Evolutionary conservation across 2,329 filamentous ascomycete genomes (phyloP).

Genomic region (Blumeriella jaapii): DNA sequence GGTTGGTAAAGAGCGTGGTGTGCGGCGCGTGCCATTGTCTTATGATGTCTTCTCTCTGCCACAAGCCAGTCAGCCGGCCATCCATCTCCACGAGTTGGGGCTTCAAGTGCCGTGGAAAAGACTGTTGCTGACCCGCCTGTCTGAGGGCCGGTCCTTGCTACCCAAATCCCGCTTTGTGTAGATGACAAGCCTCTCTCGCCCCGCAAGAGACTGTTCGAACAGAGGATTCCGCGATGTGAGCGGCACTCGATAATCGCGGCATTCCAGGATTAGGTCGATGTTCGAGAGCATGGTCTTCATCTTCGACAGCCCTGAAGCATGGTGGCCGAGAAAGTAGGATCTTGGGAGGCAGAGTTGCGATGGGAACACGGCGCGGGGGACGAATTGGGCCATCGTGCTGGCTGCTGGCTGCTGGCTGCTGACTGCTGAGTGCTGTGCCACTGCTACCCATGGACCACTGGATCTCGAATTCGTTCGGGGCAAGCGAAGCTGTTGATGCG

Average conservation of each 20-base stretch:
- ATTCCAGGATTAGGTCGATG: slow-evolving; percentile 86
- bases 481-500: slow-evolving; percentile 14
- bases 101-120: too few relatives aligned
- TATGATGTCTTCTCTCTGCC: slow-evolving; percentile 39
- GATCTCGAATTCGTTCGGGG: slow-evolving; percentile 1
- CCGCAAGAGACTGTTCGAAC: slow-evolving; percentile 67
- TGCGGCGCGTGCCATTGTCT: slow-evolving; percentile 41
- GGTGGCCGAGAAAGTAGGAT: slow-evolving; percentile 92
- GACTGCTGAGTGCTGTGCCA: too few relatives aligned
- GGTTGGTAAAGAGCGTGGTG: slow-evolving; percentile 40
- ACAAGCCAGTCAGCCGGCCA: not conserved
- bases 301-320: slow-evolving; percentile 65
- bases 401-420: too few relatives aligned
- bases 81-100: too few relatives aligned
- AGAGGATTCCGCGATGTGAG: slow-evolving; percentile 81
- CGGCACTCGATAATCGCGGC: slow-evolving; percentile 84
- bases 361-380: slow-evolving; percentile 64
- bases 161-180: slow-evolving; percentile 86
- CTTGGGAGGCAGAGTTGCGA: slow-evolving; percentile 64
- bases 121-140: slow-evolving; percentile 31
- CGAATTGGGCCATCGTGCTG: slow-evolving; percentile 37
- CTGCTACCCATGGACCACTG: slow-evolving; percentile 12
- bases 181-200: slow-evolving; percentile 65
- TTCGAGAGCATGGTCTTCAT: slow-evolving; percentile 73
- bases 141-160: slow-evolving; percentile 30